Percentiles rank a stretch among this genome's conserved stretches.
These are phyloP conservation scores for Pyrenochaeta sp. DNA, from an alignment of 2,329 filamentous ascomycete genomes.

Conservation along the genomic window DNA sequence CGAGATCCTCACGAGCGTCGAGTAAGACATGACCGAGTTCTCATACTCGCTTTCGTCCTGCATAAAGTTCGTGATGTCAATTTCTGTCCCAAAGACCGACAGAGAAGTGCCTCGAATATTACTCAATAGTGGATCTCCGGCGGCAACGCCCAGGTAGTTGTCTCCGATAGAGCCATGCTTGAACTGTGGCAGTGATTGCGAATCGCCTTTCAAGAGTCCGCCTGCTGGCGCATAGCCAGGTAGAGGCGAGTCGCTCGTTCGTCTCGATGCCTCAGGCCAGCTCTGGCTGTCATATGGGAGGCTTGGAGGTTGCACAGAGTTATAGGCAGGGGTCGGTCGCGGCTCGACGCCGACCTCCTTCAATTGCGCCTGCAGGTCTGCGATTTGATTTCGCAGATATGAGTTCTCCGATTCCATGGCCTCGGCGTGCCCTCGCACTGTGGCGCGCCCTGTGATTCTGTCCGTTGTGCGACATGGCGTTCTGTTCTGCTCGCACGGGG, in stretches of 20 bases:
- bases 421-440: conserved; percentile 79
- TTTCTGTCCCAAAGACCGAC: conserved; percentile 80
- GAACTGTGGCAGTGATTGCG: conserved; percentile 53
- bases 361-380: conserved; percentile 72
- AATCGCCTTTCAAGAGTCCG: conserved; percentile 22
- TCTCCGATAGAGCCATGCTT: conserved; percentile 60
- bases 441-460: conserved; percentile 82
- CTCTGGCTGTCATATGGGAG: conserved; percentile 28
- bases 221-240: conserved; percentile 33
- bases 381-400: conserved; percentile 71
- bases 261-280: conserved; percentile 32
- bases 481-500: conserved; percentile 77
- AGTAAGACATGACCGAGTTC: conserved; percentile 69
- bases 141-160: conserved; percentile 71
- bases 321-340: conserved; percentile 54
- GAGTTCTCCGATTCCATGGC: conserved; percentile 75
- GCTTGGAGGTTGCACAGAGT: conserved; percentile 20
- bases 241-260: conserved; percentile 33
- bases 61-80: conserved; percentile 78
- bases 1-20: conserved; percentile 71
- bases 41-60: conserved; percentile 68
- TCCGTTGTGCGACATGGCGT: conserved; percentile 86
- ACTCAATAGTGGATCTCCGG: conserved; percentile 70
- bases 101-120: conserved; percentile 78
- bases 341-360: conserved; percentile 68